A percentile compares a stretch with the other conserved stretches of the same genome.
These are phyloP conservation scores for Triglochin maritima DNA, from an alignment of 106 monocot species.

Conservation along the genomic window DNA sequence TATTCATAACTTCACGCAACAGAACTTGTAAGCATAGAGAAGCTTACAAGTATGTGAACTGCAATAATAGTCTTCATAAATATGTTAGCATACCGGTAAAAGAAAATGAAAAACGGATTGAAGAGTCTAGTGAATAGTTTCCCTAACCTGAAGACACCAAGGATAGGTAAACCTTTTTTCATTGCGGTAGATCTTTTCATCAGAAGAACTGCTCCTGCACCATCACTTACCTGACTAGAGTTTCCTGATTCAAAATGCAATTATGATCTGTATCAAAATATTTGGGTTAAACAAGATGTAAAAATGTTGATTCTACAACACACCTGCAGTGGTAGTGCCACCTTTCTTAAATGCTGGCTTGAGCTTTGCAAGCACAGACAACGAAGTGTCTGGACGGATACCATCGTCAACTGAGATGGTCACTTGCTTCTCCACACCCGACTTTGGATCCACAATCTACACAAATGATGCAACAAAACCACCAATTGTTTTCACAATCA, in stretches of 20 bases:
- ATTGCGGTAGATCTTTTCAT: constrained; percentile 67
- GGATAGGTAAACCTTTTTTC: constrained; percentile 70
- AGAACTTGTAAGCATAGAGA: too few relatives aligned
- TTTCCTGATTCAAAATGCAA: constrained; percentile 34
- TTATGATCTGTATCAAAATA: not conserved
- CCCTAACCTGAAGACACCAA: constrained; percentile 69
- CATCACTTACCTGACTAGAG: constrained; percentile 86
- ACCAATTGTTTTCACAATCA: too few relatives aligned
- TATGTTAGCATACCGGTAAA: too few relatives aligned
- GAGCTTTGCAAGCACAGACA: constrained; percentile 54
- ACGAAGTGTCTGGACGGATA: constrained; percentile 54
- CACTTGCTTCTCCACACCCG: constrained; percentile 50
- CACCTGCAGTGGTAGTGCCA: constrained; percentile 85
- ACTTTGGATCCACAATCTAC: constrained; percentile 70
- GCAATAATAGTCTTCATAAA: too few relatives aligned
- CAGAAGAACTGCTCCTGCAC: constrained; percentile 85
- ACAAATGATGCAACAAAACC: constrained; percentile 6
- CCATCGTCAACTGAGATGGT: constrained; percentile 63
- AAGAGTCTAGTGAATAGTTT: not conserved
- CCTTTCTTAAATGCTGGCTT: constrained; percentile 76
- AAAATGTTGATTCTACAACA: too few relatives aligned
- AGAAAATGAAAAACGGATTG: too few relatives aligned
- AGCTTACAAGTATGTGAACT: too few relatives aligned
- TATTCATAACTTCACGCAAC: too few relatives aligned
- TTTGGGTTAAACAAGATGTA: not conserved